Evolutionary conservation across 371 early-diverging fungal genomes (phyloP).

Genomic region (Mortierella sp.): DNA sequence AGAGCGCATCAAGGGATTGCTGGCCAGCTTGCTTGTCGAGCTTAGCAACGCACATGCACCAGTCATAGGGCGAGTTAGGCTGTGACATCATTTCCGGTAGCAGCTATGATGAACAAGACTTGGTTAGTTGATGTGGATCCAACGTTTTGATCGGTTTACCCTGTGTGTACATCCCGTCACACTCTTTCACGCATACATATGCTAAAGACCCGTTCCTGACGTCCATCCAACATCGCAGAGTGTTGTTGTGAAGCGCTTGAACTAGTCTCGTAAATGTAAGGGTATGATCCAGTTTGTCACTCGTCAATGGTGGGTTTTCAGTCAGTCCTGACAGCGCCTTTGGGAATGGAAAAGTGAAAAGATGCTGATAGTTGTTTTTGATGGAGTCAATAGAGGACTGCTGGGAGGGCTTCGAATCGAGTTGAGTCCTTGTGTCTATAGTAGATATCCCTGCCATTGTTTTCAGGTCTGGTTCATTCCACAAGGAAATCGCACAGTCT

Average conservation of each 20-base stretch:
- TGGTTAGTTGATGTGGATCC: background rate
- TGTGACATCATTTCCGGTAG: constrained; percentile 33
- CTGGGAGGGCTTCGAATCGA: background rate
- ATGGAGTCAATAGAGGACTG: constrained; percentile 12
- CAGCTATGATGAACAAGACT: constrained; percentile 10
- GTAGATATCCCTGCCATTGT: background rate
- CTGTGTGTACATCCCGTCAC: background rate
- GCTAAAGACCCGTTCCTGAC: constrained; percentile 42
- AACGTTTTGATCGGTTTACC: no score
- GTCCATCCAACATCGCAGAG: constrained; percentile 51
- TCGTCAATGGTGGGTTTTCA: background rate
- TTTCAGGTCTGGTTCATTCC: constrained; percentile 19
- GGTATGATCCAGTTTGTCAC: background rate
- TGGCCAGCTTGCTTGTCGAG: constrained; percentile 10
- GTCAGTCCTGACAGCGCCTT: background rate
- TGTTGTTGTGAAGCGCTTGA: constrained; percentile 38
- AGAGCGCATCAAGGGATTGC: constrained; percentile 34
- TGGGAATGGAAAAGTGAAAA: constrained; percentile 38
- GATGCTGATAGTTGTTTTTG: constrained; percentile 26
- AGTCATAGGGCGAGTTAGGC: constrained; percentile 27
- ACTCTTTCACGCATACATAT: constrained; percentile 20
- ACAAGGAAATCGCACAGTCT: constrained; percentile 19
- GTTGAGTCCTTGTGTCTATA: background rate
- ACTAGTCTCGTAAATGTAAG: constrained; percentile 35
- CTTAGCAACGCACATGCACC: constrained; percentile 29